Base-by-base conservation (phyloP, 805 yeast genomes). In the Metschnikowia amazonensis region DNA sequence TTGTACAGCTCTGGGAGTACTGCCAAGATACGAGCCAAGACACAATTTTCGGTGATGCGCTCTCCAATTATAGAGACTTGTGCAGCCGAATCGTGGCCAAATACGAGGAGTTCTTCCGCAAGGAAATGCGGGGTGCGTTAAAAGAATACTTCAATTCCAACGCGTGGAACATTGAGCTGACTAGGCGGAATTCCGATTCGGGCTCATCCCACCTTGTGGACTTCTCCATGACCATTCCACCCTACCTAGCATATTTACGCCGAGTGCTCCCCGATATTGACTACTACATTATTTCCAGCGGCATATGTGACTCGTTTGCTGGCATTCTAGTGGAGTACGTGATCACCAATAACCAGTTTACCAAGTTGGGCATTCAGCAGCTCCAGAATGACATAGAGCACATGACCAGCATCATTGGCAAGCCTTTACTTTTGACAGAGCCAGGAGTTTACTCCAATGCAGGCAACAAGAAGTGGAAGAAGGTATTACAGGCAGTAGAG, bases 1-100 rank as follows among this genome's bases (percentile, higher is more conserved):
- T 65, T 47, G 60, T 69, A 9, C 74, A 70, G 51, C 62, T 72
- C 25, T 70, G 74, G 74, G 57, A 60, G 21, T 59, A 62, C 11
- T 68, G 60, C 56, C 55, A 58, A 31, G 48, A 57, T 13, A 39
- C 59, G n/a, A 36, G 46, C 11, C 43, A 42, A 1, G 56, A 45
- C 9, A 62, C 67, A 4, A 62, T 71, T 7, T 71, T 71, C 42
- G 70, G 62, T 20, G 32, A 51, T 1, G 44, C 63, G 0, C 47
- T 66, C 10, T 40, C 36, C 1, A 59, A 61, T 37, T 71, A 61
- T 48, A 52, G 48, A 17, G 41, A 43, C 2, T 46, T 71, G 11
- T 40, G 56, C 4, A 21, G 43, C 3, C 60, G 52, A 14, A 40
- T 63, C 1, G 36, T 55, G 16, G 50, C 36, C 10, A 63, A 64